A percentile compares a stretch with the other conserved stretches of the same genome.
Conservation (phyloP, 192 early-diverging fungal genomes). For the Podila verticillata region DNA sequence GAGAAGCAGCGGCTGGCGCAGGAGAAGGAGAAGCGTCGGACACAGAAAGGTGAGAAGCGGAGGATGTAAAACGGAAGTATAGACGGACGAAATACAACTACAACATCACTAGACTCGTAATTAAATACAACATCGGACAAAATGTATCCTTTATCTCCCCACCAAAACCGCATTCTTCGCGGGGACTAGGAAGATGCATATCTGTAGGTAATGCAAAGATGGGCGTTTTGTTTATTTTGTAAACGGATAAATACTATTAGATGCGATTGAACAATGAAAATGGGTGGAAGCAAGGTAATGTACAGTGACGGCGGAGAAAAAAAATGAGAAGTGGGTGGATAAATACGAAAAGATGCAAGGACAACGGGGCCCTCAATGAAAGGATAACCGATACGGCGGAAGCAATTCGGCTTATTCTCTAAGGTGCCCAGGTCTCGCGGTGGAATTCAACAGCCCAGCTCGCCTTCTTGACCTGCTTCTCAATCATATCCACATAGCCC, state of each 20-base stretch:
- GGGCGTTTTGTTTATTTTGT: too few relatives aligned
- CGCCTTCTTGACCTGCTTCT: constrained; percentile 27
- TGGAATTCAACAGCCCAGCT: constrained; percentile 33
- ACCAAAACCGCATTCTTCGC: too few relatives aligned
- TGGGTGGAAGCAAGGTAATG: too few relatives aligned
- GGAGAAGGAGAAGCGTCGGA: constrained; percentile 60
- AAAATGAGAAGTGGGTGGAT: too few relatives aligned
- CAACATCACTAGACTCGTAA: neutral
- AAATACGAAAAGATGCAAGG: too few relatives aligned
- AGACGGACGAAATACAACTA: neutral
- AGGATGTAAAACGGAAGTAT: constrained; percentile 50
- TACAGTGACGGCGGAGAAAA: too few relatives aligned
- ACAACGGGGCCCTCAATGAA: neutral
- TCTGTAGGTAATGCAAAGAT: too few relatives aligned
- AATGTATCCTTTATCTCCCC: too few relatives aligned
- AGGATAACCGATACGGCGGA: neutral
- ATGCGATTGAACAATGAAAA: too few relatives aligned
- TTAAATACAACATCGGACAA: too few relatives aligned
- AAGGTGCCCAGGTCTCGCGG: constrained; percentile 50
- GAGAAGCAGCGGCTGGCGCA: constrained; percentile 63
- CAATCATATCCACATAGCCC: constrained; percentile 36
- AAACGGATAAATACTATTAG: too few relatives aligned
- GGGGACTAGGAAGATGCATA: too few relatives aligned
- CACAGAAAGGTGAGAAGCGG: constrained; percentile 62
- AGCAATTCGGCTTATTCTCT: neutral